Conservation (phyloP, 768 basidiomycete genomes). For the Psilocybe tampanensis region DNA sequence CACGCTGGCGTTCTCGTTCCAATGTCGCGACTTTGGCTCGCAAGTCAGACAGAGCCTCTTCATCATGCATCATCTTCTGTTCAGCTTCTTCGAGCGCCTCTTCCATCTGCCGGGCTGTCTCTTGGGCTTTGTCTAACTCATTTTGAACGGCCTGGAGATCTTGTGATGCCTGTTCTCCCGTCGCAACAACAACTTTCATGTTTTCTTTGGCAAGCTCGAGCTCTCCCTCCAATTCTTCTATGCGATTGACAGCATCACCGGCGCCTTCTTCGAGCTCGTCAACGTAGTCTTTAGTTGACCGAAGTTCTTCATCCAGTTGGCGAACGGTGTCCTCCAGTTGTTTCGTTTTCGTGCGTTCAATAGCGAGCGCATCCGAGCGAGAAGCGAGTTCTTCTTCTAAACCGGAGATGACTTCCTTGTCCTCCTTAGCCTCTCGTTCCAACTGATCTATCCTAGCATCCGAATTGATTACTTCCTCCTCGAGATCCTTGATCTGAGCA, state of each 20-base stretch:
- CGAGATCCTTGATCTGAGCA: slow-evolving; percentile 58
- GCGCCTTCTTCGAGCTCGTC: slow-evolving; percentile 66
- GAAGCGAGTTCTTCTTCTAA: slow-evolving; percentile 47
- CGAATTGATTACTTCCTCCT: slow-evolving; percentile 57
- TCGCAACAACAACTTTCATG: slow-evolving; percentile 42
- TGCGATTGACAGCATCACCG: slow-evolving; percentile 49
- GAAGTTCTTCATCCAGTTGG: slow-evolving; percentile 47
- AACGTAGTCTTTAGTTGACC: slow-evolving; percentile 50
- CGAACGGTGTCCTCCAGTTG: slow-evolving; percentile 37
- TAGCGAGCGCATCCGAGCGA: slow-evolving; percentile 38
- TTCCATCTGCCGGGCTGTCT: slow-evolving; percentile 69
- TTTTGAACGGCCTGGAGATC: slow-evolving; percentile 53
- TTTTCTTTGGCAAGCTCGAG: slow-evolving; percentile 48
- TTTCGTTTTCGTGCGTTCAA: slow-evolving; percentile 28
- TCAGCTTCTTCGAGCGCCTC: slow-evolving; percentile 77
- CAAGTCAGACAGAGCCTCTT: slow-evolving; percentile 52
- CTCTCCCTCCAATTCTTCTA: slow-evolving; percentile 60
- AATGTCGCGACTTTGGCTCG: slow-evolving; percentile 51
- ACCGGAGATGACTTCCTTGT: slow-evolving; percentile 43
- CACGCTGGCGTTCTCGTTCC: slow-evolving; percentile 55
- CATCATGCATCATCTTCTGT: slow-evolving; percentile 66
- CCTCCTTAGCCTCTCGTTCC: slow-evolving; percentile 59
- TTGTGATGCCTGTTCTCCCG: slow-evolving; percentile 50
- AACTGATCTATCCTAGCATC: slow-evolving; percentile 55
- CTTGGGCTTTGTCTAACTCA: slow-evolving; percentile 52